Conservation (phyloP, 768 basidiomycete species). For the Suillus occidentalis region DNA sequence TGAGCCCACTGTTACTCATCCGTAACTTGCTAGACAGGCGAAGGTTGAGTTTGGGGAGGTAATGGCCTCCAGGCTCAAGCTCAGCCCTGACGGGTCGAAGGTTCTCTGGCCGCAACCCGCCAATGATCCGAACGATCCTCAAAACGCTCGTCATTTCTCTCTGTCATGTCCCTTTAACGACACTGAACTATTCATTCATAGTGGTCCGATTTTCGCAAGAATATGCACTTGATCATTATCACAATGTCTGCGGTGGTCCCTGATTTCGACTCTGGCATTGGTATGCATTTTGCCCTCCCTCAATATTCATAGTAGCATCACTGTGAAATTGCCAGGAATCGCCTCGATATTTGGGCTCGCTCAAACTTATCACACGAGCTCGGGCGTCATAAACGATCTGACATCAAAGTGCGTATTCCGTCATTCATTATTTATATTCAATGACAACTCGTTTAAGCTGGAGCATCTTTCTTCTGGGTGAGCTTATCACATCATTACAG, state of each 20-base stretch:
- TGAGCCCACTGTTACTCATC: neutral
- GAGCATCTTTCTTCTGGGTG: slow-evolving; percentile 51
- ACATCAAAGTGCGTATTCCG: slow-evolving; percentile 39
- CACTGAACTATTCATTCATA: slow-evolving; percentile 16
- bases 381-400: slow-evolving; percentile 49
- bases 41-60: slow-evolving; percentile 48
- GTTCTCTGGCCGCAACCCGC: slow-evolving; percentile 58
- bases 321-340: slow-evolving; percentile 37
- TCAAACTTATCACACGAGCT: slow-evolving; percentile 42
- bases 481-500: neutral
- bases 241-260: slow-evolving; percentile 55
- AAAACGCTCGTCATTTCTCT: slow-evolving; percentile 40
- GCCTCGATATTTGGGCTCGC: slow-evolving; percentile 52
- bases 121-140: slow-evolving; percentile 51
- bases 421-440: neutral
- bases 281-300: slow-evolving; percentile 24
- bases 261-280: slow-evolving; percentile 54
- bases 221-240: slow-evolving; percentile 46
- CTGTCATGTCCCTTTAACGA: neutral
- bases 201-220: slow-evolving; percentile 48
- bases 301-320: neutral
- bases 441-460: slow-evolving; percentile 28
- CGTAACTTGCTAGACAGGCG: slow-evolving; percentile 38
- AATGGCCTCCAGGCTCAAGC: slow-evolving; percentile 46
- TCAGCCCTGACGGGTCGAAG: slow-evolving; percentile 43